Conservation (phyloP, 148 eudicot genomes). For the Spergularia marina region DNA sequence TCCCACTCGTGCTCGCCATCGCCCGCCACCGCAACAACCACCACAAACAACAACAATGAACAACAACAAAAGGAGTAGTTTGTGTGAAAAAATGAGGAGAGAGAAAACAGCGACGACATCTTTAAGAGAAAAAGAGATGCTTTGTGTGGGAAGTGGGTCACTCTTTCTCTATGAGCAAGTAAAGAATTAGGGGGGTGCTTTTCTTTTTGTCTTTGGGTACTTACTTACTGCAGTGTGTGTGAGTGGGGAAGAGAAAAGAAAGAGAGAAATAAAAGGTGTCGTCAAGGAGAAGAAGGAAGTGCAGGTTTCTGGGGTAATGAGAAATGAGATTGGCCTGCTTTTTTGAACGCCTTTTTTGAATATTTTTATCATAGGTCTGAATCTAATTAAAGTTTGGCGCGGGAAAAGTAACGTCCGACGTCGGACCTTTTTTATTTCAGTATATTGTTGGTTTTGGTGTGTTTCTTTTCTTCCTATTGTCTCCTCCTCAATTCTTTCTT, state of each 20-base stretch:
- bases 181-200: conserved; percentile 2
- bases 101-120: neutral
- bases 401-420: conserved; percentile 12
- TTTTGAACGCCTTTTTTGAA: neutral
- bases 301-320: too few species aligned
- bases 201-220: neutral
- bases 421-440: neutral
- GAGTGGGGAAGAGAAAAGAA: neutral
- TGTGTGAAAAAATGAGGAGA: neutral
- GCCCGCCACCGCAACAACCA: neutral
- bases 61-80: too few species aligned
- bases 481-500: too few species aligned
- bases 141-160: conserved; percentile 27
- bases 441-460: neutral
- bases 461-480: too few species aligned
- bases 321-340: conserved; percentile 3
- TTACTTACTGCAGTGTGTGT: neutral
- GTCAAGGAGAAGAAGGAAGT: too few species aligned
- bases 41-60: neutral
- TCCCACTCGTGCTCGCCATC: conserved; percentile 83
- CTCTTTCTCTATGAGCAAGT: neutral
- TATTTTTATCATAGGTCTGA: neutral
- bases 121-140: conserved; percentile 2
- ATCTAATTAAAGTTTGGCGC: conserved; percentile 9
- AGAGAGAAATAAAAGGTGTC: neutral